Conservation (phyloP, 345 rosid species). For the Nephelium lappaceum region DNA sequence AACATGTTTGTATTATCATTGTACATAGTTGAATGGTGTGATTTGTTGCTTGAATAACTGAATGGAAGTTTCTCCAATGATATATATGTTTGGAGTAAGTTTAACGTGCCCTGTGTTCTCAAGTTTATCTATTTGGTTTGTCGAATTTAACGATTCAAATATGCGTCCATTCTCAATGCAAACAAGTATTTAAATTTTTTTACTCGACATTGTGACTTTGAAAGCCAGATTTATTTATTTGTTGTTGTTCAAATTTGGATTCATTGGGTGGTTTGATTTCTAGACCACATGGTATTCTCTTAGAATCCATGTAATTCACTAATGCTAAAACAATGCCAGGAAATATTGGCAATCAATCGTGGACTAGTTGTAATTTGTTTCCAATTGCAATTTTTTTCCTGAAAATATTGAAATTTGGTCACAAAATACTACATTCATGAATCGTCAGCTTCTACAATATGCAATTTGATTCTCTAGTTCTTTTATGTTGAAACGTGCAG, state of each 20-base stretch:
- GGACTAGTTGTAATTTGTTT: neutral
- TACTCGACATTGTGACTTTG: neutral
- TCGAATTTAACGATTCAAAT: neutral
- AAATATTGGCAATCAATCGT: neutral
- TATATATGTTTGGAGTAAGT: neutral
- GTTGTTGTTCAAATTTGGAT: constrained; percentile 4
- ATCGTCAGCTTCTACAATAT: constrained; percentile 5
- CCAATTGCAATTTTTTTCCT: neutral
- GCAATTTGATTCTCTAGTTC: neutral
- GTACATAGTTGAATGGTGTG: neutral
- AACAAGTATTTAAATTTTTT: neutral
- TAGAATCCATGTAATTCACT: neutral
- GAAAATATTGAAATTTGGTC: neutral
- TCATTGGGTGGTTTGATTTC: neutral
- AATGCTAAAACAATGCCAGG: neutral
- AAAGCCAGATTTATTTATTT: neutral
- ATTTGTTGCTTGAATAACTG: neutral
- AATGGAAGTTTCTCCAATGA: neutral
- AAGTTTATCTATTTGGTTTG: neutral
- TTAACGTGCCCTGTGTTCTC: neutral
- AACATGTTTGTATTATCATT: too few species aligned
- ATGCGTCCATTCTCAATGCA: neutral
- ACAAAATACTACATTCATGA: neutral
- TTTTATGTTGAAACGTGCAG: constrained; percentile 30
- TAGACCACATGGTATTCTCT: neutral